Evolutionary conservation across 1,284 basidiomycete species (phyloP), one percentile per base, ranked within the genome.

Genomic region (Leccinum subrobustum): DNA sequence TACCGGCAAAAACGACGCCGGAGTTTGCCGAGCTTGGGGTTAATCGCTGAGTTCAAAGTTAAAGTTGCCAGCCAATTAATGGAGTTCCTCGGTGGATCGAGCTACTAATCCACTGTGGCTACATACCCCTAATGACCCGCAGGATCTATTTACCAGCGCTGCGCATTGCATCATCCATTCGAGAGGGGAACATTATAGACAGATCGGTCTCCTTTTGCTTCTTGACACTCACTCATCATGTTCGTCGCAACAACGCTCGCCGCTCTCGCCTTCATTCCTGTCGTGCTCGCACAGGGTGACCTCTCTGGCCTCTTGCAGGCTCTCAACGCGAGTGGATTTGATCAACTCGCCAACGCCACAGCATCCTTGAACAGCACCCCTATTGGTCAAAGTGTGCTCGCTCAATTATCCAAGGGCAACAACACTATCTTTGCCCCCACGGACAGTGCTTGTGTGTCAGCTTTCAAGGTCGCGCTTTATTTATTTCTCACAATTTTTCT

Each of bases 391-490:
- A 64, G 69, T n/a, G 65, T 87, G 9, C 71, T 87, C 23, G 60
- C 68, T 4, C 65, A 76, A 52, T 69, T 85, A 27, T 73, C 76
- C 14, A 3, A 75, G 63, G 59, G 78, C 72, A 54, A 77, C 25
- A 79, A 73, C 60, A 77, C 80, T 0, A 60, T 86, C 1, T 85
- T 84, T 66, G 80, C 78, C 0, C 83, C 84, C 1, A 76, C 72
- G 55, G 79, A 86, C 64, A 64, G 69, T 4, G 83, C 83, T 11
- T 76, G 81, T 83, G 64, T 61, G 76, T 72, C 16, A 20, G 42
- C 33, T 16, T 44, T 3, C 9, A 20, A 42, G 12, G 2, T n/a
- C 7, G 4, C 7, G 62, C 6, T 18, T 60, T 27, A 7, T 9
- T 29, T 33, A 18, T 27, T 18, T 52, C 60, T 64, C 48, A 61